These are phyloP conservation scores for Chiua virens DNA, from an alignment of 768 basidiomycete species.

Conservation along the genomic window DNA sequence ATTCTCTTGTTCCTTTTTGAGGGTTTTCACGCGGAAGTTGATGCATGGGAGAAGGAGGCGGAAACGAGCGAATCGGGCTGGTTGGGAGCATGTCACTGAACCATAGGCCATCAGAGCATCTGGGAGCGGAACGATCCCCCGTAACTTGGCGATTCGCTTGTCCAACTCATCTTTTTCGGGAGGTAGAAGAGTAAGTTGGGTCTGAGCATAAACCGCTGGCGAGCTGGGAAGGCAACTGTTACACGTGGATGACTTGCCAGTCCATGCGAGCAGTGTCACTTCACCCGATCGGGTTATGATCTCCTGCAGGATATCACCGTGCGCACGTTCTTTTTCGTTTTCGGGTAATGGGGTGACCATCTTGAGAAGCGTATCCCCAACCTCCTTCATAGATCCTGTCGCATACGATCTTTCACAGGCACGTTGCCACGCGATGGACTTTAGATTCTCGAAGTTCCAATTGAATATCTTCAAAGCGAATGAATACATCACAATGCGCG, in stretches of 20 bases:
- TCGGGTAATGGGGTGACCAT: neutral
- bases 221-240: slow-evolving; percentile 5
- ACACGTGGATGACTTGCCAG: neutral
- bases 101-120: no score
- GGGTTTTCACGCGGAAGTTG: no score
- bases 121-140: no score
- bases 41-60: no score
- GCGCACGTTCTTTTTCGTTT: neutral
- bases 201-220: neutral
- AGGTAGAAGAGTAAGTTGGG: no score
- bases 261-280: neutral
- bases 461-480: neutral
- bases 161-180: no score
- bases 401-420: neutral
- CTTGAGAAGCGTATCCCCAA: neutral
- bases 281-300: neutral
- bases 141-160: no score
- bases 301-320: neutral
- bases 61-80: no score
- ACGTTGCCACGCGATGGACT: neutral
- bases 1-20: no score
- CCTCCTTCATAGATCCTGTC: neutral
- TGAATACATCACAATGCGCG: neutral
- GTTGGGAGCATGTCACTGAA: no score
- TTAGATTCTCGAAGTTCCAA: neutral